Evolutionary conservation across 1,284 basidiomycete genomes (phyloP), one percentile per base, ranked within the genome.

Genomic region (Exobasidium cylindrosporum): DNA sequence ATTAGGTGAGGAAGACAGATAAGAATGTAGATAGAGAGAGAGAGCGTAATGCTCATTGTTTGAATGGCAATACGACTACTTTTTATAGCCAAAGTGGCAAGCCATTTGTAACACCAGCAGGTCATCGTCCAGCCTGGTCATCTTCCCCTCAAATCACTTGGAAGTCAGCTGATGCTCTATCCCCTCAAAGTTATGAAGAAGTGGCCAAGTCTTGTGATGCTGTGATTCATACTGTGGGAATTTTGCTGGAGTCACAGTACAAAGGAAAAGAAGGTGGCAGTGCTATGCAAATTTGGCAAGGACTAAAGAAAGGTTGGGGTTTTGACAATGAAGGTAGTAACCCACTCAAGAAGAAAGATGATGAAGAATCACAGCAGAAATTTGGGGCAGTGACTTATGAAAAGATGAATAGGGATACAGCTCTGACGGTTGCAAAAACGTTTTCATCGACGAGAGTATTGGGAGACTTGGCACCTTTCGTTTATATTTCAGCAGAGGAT

Each of bases 401-500:
- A 74, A 79, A 81, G 54, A 82, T 97, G 80, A 97, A 97, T 81
- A 84, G 91, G 54, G 93, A 96, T 82, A 84, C 68, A 62, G 60
- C 76, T 50, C 31, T 73, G 29, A 67, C 79, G 56, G 78, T 80
- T 28, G 74, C 75, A 35, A 65, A 74, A 26, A 80, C 80, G 46
- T 79, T 81, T 45, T 67, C 71, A 3, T 83, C 84, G 58, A 54
- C 57, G 30, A 58, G 43, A 29, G 14, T 21, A 23, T 21, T 23
- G n/a, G 5, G 21, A 14, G 21, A 50, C 26, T 13, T 24, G 2
- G n/a, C 67, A 14, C 86, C 91, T 4, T 97, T 98, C 81, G 85
- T 97, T 47, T 97, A 90, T 81, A 84, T 98, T 65, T 98, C 95
- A 32, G 94, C 95, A 3, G 94, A 94, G 72, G 93, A 97, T 76